Evolutionary conservation across 1,139 yeast genomes (phyloP).

Genomic region (Nakaseomyces sp.): DNA sequence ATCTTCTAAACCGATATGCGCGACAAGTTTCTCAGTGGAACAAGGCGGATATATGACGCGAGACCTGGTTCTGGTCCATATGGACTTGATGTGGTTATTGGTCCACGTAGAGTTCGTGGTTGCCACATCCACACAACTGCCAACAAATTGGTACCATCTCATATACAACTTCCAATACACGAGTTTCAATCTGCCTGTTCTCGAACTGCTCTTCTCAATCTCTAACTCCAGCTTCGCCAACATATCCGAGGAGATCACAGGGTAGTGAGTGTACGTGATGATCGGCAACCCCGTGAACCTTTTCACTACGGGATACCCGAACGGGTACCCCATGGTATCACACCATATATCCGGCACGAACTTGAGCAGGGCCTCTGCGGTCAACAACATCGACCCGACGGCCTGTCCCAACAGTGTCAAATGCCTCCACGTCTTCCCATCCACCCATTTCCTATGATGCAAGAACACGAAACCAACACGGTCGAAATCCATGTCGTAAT

Average conservation of each 20-base stretch:
- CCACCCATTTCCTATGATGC: slow-evolving; percentile 54
- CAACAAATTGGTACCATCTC: slow-evolving; percentile 56
- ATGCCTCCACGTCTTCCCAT: slow-evolving; percentile 64
- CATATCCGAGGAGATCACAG: slow-evolving; percentile 87
- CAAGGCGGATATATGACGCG: slow-evolving; percentile 77
- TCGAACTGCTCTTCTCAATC: slow-evolving; percentile 22
- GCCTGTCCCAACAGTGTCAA: slow-evolving; percentile 86
- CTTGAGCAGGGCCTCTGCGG: slow-evolving; percentile 60
- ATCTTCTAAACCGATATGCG: slow-evolving; percentile 11
- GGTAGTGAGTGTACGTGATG: slow-evolving; percentile 85
- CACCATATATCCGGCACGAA: slow-evolving; percentile 85
- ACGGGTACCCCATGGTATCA: slow-evolving; percentile 93
- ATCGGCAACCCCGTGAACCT: slow-evolving; percentile 59
- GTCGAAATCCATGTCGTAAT: slow-evolving; percentile 42
- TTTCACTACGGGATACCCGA: slow-evolving; percentile 58
- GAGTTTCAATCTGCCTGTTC: slow-evolving; percentile 37
- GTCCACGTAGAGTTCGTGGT: slow-evolving; percentile 93
- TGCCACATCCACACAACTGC: slow-evolving; percentile 56
- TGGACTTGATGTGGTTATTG: slow-evolving; percentile 51
- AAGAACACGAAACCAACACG: slow-evolving; percentile 69
- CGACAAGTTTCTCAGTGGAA: slow-evolving; percentile 49
- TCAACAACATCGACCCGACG: slow-evolving; percentile 60
- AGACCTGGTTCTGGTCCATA: slow-evolving; percentile 42
- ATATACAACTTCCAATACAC: slow-evolving; percentile 64
- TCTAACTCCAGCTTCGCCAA: slow-evolving; percentile 40